phyloP scores from a whole-genome alignment of 257 asterid species.

The Solanum corneliomulleri region DNA sequence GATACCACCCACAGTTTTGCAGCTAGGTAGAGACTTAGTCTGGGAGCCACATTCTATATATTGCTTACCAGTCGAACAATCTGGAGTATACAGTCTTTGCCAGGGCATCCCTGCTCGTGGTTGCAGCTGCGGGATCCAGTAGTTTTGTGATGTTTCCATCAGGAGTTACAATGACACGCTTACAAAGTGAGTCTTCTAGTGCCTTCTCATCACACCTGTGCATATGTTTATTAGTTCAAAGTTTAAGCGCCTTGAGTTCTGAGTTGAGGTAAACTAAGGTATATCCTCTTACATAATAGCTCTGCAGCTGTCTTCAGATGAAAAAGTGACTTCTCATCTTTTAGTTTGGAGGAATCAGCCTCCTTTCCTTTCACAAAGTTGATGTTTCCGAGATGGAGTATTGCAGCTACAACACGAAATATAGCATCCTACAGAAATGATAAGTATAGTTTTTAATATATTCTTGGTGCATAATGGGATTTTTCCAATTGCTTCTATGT shows the following conservation, averaged over 20 bases:
- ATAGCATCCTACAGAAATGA: conserved; percentile 60
- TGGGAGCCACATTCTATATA: not conserved
- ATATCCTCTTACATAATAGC: conserved; percentile 55
- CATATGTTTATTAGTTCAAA: not conserved
- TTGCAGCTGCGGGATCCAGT: conserved; percentile 89
- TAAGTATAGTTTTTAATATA: not conserved
- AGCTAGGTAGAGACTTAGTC: not conserved
- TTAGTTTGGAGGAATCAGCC: conserved; percentile 66
- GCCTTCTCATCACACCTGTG: conserved; percentile 68
- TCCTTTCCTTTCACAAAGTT: conserved; percentile 76
- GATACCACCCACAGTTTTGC: not conserved
- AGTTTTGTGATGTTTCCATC: conserved; percentile 88
- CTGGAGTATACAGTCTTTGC: conserved; percentile 93
- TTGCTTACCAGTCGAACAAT: conserved; percentile 77
- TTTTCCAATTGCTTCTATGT: not conserved
- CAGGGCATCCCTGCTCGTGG: conserved; percentile 82
- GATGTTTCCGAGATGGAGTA: conserved; percentile 87
- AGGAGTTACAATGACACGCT: conserved; percentile 89
- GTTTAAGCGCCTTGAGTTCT: not conserved
- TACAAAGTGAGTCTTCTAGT: conserved; percentile 77
- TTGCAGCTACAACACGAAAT: conserved; percentile 90
- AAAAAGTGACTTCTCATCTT: conserved; percentile 51
- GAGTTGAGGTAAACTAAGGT: not conserved
- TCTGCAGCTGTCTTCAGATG: conserved; percentile 90
- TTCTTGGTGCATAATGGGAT: not conserved